Evolutionary conservation across 768 basidiomycete genomes (phyloP), one percentile per base, ranked within the genome.

Genomic region (Neoboletus magnificus): DNA sequence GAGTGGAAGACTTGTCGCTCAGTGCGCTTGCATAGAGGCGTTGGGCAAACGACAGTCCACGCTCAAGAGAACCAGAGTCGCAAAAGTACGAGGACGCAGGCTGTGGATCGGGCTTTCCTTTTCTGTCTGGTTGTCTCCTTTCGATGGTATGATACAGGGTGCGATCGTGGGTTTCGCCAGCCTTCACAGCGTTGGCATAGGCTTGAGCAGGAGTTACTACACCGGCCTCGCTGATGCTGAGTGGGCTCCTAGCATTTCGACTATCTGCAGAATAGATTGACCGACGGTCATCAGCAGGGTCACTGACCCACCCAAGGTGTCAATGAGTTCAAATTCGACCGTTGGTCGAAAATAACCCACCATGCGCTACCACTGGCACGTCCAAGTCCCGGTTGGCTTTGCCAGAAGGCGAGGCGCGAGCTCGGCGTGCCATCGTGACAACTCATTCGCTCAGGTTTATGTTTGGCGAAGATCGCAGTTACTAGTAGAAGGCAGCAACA

Each of bases 1-100:
- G 40, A 12, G 40, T 40, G 13, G 60, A 56, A 23, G 54, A 52
- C 29, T 54, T 62, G 48, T 59, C 65, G 50, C 55, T 63, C 27
- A 66, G 48, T 5, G 77, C 74, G 44, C 76, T 78, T 8, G 75
- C 76, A 58, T 79, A 81, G 27, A 81, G 62, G 47, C 72, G 73
- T 45, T 78, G 79, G 23, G 79, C 79, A 35, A 71, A 61, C 3
- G 72, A 72, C 44, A 64, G 55, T 15, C 66, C 69, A 40, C 45
- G 57, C 12, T 48, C 56, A 46, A 64, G 49, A n/a, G 49, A 48
- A 36, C 50, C 41, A 5, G 53, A 22, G 9, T 48, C 32, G 32
- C 43, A 37, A 27, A 42, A 41, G 8, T 55, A 25, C 5, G 35
- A 54, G 13, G 52, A 48, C 12, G 22, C 52, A n/a, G 36, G 27